A percentile compares a stretch with the other conserved stretches of the same genome.
Evolutionary conservation across 371 early-diverging fungal species (phyloP).

Genomic region (Zancudomyces culisetae): DNA sequence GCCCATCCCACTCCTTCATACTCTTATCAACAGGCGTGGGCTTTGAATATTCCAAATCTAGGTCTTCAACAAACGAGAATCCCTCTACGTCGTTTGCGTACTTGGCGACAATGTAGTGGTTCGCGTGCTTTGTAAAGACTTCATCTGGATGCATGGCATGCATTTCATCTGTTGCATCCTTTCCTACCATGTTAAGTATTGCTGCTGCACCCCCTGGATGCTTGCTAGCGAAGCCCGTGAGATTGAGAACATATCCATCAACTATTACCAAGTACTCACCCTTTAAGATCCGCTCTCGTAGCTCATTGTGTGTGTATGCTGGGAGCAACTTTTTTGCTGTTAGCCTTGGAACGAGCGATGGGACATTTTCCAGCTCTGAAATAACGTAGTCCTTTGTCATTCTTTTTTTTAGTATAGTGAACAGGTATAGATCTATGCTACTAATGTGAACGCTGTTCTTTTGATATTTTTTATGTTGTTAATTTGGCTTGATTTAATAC

Average conservation of each 20-base stretch:
- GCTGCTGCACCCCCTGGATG: constrained; percentile 89
- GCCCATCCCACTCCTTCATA: constrained; percentile 3
- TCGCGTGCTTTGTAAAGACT: constrained; percentile 51
- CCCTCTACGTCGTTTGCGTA: constrained; percentile 5
- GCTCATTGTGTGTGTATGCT: constrained; percentile 8
- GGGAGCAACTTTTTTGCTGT: not conserved
- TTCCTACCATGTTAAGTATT: constrained; percentile 62
- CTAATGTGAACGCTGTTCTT: no score
- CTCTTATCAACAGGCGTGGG: constrained; percentile 9
- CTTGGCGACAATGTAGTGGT: constrained; percentile 34
- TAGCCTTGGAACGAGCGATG: not conserved
- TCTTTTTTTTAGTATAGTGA: no score
- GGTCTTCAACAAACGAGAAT: constrained; percentile 21
- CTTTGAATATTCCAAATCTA: constrained; percentile 15
- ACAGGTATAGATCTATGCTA: no score
- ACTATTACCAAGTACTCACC: constrained; percentile 55
- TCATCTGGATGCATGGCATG: constrained; percentile 68
- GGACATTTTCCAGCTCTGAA: no score
- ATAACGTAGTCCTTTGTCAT: no score
- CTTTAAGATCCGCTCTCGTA: constrained; percentile 14
- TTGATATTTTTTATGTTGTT: no score
- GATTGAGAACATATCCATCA: constrained; percentile 65
- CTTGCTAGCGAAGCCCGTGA: constrained; percentile 53
- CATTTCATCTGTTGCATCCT: constrained; percentile 82
- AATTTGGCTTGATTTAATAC: no score